Base-by-base conservation (phyloP, 177 flowering plant species). In the Vitis hybrid region DNA sequence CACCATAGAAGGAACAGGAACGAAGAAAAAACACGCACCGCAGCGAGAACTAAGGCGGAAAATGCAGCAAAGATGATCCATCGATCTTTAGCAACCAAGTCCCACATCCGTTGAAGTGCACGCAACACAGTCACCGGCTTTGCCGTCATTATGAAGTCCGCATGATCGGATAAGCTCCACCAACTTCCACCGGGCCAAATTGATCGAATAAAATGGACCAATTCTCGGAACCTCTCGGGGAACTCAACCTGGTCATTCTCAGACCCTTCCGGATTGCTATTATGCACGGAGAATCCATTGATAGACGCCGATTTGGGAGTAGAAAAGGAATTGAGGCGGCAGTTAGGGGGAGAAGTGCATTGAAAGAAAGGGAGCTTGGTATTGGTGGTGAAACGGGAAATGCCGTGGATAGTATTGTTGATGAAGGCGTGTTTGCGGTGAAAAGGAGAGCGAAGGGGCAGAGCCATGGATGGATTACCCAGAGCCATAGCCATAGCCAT, bases 81-180 rank as follows among this genome's bases (percentile, higher is more conserved):
- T 51, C 91, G 83, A 78, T 93, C 98, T 31, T 65, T 63, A 16
- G 89, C 68, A 45, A 93, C 86, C 76, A 93, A 68, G 29, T 71
- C 78, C 98, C 98, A 93, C 95, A 93, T 93, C 74, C 90, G 75
- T 31, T 72, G 14, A 33, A 93, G 88, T 15, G 98, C 97, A 56
- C 78, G 74, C 69, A 77, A 56, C 51, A 89, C 85, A 3, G 95
- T 87, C 29, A 93, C 97, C 20, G 94, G 90, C 70, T 87, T 79
- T 9, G 84, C 89, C 29, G 55, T 5, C 29, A 74, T 11, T 3
- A 68, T 75, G 29, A 79, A 67, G 16, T 83, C 82, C 2, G 75
- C 83, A 6, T 86, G 79, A 4, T 78, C 75, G 3, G 83, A 72
- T 26, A 93, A 74, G 77, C 75, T 76, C 98, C 98, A 93, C 95